Base-by-base conservation (phyloP, 164 flowering plant genomes). In the Hamamelis virginiana region DNA sequence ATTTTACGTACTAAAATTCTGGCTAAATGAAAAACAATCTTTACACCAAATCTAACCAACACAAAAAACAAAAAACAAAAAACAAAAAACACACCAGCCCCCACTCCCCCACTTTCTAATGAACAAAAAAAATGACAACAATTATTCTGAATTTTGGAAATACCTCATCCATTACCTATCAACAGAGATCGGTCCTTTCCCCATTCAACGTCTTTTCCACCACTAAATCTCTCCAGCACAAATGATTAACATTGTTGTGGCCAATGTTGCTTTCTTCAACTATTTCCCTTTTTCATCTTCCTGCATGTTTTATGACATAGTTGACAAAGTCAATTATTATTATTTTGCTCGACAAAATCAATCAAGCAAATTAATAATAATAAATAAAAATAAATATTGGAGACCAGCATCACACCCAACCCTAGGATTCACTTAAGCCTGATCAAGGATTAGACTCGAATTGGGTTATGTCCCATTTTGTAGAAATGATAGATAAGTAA, bases 211-310 rank as follows among this genome's bases (percentile, higher is more conserved):
- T 16, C 22, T n/a, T 33, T n/a, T 33, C 16, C 43, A n/a, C 46
- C 62, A 11, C 15, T 4, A 59, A 26, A 23, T 55, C 26, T 21
- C 59, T 4, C 0, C 9, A 26, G 27, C 14, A n/a, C 6, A 55
- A 22, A 55, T 23, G 59, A 55, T 21, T 25, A 21, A 21, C 59
- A 26, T 10, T 55, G 59, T 55, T 9, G 21, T 6, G 59, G 28
- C 59, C 9, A 21, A 13, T 3, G 19, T 59, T 28, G 21, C 63
- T 28, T 59, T 38, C 45, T 51, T 64, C 44, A 15, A 46, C 59
- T 48, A 53, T 52, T 61, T 70, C 52, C 43, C 61, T 14, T 69
- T 69, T 18, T 70, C 73, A n/a, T 70, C 68, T 9, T 64, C 73
- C 73, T 70, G 55, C 58, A 62, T 8, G 19, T 62, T 33, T 19